These are phyloP conservation scores for Petunia hybrid DNA, from an alignment of 305 asterid species.

Conservation along the genomic window DNA sequence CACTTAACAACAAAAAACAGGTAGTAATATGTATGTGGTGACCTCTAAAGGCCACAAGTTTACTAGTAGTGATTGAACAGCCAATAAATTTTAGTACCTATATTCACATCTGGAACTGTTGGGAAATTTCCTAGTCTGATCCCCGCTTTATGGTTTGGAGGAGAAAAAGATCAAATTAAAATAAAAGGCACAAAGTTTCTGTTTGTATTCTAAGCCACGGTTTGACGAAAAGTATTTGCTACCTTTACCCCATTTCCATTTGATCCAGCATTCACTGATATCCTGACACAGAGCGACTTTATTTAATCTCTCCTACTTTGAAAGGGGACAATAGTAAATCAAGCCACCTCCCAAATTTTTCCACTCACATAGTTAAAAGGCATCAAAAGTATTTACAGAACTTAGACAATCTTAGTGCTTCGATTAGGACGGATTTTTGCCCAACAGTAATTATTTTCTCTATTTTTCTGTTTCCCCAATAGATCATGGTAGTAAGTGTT, in stretches of 20 bases:
- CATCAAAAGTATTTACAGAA: not conserved
- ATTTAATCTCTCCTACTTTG: not conserved
- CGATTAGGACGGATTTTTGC: not conserved
- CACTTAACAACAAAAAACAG: not conserved
- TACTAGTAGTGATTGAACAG: not conserved
- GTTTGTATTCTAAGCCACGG: not conserved
- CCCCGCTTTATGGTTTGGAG: not conserved
- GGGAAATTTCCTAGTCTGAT: constrained; percentile 4
- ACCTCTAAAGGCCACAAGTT: not conserved
- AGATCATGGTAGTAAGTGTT: not conserved
- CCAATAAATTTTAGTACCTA: not conserved
- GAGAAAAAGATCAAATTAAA: constrained; percentile 6
- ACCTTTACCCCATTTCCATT: not conserved
- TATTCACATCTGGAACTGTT: not conserved
- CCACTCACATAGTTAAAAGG: constrained; percentile 1
- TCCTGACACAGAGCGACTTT: not conserved
- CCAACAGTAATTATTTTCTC: not conserved
- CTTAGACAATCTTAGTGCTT: not conserved
- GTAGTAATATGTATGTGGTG: not conserved
- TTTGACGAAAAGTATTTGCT: not conserved
- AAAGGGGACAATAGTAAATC: not conserved
- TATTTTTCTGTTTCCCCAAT: not conserved
- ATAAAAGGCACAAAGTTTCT: not conserved
- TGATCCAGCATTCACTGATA: not conserved
- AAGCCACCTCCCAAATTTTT: not conserved